Percentiles rank a stretch among this genome's conserved stretches.
Evolutionary conservation across 345 rosid genomes (phyloP).

Genomic region (Salix suchowensis): DNA sequence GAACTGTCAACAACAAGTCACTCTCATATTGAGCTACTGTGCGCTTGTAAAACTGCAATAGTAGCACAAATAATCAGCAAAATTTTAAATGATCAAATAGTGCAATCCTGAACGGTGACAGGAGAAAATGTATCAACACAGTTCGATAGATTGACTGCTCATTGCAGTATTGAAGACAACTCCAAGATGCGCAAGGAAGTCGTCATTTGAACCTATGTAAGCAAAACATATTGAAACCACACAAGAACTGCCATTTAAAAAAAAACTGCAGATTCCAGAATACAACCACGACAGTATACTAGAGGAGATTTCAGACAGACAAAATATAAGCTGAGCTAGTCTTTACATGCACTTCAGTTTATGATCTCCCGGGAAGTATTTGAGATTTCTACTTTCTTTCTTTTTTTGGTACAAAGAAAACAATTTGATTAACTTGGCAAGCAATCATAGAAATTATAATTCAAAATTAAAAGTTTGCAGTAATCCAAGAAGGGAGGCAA

Average conservation of each 20-base stretch:
- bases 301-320: background rate
- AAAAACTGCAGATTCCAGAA: background rate
- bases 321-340: background rate
- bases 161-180: background rate
- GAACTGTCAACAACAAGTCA: slow-evolving; percentile 58
- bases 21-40: slow-evolving; percentile 51
- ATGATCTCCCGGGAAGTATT: background rate
- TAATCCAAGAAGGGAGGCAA: background rate
- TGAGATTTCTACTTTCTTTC: background rate
- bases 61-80: background rate
- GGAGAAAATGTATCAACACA: background rate
- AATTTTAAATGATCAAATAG: background rate
- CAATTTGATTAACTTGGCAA: background rate
- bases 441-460: too few species aligned
- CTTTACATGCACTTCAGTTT: background rate
- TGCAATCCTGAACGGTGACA: background rate
- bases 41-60: slow-evolving; percentile 52
- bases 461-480: background rate
- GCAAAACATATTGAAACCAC: background rate
- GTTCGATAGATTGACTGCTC: background rate
- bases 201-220: background rate
- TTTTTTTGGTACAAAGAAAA: background rate
- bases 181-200: background rate
- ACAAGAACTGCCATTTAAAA: background rate
- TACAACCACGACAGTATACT: background rate